Base-by-base conservation (phyloP, 108 stramenopile genomes). In the Cyclotella choctawhatcheeana region DNA sequence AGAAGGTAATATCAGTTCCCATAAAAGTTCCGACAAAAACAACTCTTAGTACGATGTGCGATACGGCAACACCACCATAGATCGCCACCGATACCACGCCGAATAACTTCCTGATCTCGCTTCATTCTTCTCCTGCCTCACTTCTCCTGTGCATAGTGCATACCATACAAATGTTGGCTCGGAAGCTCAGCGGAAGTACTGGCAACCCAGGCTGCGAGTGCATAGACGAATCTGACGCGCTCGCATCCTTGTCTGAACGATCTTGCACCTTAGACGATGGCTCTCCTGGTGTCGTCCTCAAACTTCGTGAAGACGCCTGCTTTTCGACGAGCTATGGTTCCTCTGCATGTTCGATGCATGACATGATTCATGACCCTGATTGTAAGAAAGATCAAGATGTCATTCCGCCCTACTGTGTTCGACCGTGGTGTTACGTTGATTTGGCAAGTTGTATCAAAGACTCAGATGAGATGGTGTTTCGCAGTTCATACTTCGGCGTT, bases 371-470 rank as follows among this genome's bases (percentile, higher is more conserved):
- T 12, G 16, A 22, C n/a, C 16, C 21, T 6, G 50, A 6, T 16
- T n/a, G 50, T 21, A n/a, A n/a, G n/a, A n/a, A n/a, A n/a, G 50
- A 22, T 6, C 5, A 16, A 16, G 6, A n/a, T n/a, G 50, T 51
- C 21, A 7, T n/a, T 21, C 33, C 52, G 8, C 52, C 67, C 2
- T 68, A 55, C 20, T 68, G 67, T 24, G 17, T 54, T 8, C 52
- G 51, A 34, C 32, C 67, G 16, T 68, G 67, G 67, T 68, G 67
- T 31, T 68, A 68, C 4, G 67, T 68, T 22, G 3, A 68, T 55
- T 47, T 25, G 26, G 51, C 3, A 1, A 40, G 18, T 12, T 68
- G 67, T 24, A 53, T 24, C 13, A 68, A 26, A 8, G 20, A 68
- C 17, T 68, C 67, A 21, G 32, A 34, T 0, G 67, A 52, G 32